Evolutionary conservation across 2,329 filamentous ascomycete species (phyloP).

Genomic region (Diplodia scrobiculata): DNA sequence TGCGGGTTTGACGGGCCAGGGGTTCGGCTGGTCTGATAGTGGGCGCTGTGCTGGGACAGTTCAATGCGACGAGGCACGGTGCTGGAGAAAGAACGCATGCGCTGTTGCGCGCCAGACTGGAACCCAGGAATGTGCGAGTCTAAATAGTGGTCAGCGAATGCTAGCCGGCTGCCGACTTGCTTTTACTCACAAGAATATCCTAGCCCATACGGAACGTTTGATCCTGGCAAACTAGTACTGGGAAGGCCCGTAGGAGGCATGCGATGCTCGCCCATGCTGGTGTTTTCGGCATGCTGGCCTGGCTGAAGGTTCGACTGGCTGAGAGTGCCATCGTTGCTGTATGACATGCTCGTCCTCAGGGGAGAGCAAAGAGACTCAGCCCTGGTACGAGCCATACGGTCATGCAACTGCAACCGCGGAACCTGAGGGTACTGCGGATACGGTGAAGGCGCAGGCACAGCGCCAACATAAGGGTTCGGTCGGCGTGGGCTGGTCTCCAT

Average conservation of each 20-base stretch:
- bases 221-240: conserved; percentile 34
- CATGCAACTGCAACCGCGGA: conserved; percentile 49
- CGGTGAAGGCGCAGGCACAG: conserved; percentile 3
- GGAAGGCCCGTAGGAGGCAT: conserved; percentile 16
- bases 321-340: conserved; percentile 37
- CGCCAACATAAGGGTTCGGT: conserved; percentile 43
- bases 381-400: conserved; percentile 48
- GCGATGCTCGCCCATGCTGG: conserved; percentile 12
- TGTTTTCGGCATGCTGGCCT: neutral
- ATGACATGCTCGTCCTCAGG: conserved; percentile 52
- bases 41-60: conserved; percentile 40
- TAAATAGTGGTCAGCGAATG: conserved; percentile 27
- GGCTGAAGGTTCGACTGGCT: conserved; percentile 17
- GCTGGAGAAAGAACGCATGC: conserved; percentile 47
- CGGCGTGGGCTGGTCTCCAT: conserved; percentile 44
- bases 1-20: conserved; percentile 40
- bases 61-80: conserved; percentile 46
- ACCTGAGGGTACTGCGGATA: conserved; percentile 42
- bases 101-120: conserved; percentile 42
- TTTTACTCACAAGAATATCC: conserved; percentile 43
- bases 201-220: conserved; percentile 44
- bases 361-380: conserved; percentile 51
- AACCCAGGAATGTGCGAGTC: conserved; percentile 47
- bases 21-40: conserved; percentile 38
- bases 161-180: neutral